phyloP scores from a whole-genome alignment of 768 basidiomycete genomes.

The Tremella fuciformis region DNA sequence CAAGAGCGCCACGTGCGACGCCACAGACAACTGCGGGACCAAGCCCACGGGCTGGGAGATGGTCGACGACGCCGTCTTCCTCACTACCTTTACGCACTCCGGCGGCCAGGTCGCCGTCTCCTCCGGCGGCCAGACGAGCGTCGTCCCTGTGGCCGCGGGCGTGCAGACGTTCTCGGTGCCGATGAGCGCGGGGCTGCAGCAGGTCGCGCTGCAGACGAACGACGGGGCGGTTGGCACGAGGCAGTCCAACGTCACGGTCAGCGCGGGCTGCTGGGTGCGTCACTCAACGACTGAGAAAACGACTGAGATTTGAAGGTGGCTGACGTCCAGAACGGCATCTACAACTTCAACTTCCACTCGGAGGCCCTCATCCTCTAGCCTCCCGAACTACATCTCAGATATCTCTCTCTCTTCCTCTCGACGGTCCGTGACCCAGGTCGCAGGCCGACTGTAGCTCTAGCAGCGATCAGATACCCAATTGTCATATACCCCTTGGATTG shows the following conservation, averaged over 20 bases:
- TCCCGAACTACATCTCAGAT: too few relatives aligned
- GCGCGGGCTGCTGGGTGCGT: conserved; percentile 42
- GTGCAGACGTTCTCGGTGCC: conserved; percentile 41
- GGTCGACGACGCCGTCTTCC: conserved; percentile 47
- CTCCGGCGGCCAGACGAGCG: conserved; percentile 38
- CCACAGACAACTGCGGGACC: conserved; percentile 44
- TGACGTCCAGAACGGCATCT: conserved; percentile 41
- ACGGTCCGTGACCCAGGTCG: too few relatives aligned
- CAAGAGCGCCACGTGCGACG: conserved; percentile 45
- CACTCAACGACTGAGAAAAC: not conserved
- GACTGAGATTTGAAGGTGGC: too few relatives aligned
- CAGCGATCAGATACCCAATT: too few relatives aligned
- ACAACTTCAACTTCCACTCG: conserved; percentile 50
- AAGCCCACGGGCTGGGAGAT: conserved; percentile 49
- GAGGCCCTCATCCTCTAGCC: conserved; percentile 29
- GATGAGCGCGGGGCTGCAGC: conserved; percentile 46
- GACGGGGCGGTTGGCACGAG: conserved; percentile 18
- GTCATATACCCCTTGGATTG: too few relatives aligned
- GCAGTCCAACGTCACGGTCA: conserved; percentile 22
- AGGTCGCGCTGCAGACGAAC: conserved; percentile 34
- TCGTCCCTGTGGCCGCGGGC: conserved; percentile 35
- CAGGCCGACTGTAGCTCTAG: too few relatives aligned
- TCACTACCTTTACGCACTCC: conserved; percentile 40
- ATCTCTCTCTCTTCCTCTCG: too few relatives aligned
- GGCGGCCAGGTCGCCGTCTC: conserved; percentile 45